phyloP scores from a whole-genome alignment of 176 grass and related monocot genomes.

The Hordeum marinum region DNA sequence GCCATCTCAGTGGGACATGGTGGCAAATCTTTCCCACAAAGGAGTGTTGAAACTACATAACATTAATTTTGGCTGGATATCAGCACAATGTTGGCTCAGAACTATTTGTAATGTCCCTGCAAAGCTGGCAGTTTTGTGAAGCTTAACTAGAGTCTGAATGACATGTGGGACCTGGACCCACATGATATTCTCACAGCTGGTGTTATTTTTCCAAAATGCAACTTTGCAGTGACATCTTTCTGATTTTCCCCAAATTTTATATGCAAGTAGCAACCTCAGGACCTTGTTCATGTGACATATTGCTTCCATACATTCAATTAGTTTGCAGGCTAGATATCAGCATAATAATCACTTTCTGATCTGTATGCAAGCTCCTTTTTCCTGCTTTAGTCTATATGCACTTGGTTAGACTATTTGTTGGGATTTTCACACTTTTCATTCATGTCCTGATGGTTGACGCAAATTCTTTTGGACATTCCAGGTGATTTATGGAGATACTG shows the following conservation, averaged over 20 bases:
- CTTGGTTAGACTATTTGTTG: not conserved
- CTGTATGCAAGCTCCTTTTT: not conserved
- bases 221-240: not conserved
- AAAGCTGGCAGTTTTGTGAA: not conserved
- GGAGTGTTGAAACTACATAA: not conserved
- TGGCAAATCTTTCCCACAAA: not conserved
- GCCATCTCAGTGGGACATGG: not conserved
- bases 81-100: not conserved
- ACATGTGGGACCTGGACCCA: not conserved
- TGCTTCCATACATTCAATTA: conserved; percentile 4
- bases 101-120: not conserved
- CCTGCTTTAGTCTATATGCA: not conserved
- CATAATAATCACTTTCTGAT: not conserved
- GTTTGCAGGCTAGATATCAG: not conserved
- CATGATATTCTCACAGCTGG: not conserved
- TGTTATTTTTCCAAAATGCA: not conserved
- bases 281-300: conserved; percentile 2
- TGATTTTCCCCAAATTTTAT: not conserved
- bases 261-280: not conserved
- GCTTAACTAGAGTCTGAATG: not conserved
- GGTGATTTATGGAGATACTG: conserved; percentile 95
- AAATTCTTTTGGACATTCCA: conserved; percentile 31
- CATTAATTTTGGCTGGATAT: not conserved
- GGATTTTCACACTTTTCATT: not conserved
- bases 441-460: not conserved